phyloP scores from a whole-genome alignment of 2,329 filamentous ascomycete species.

The Hypoxylon rubiginosum region DNA sequence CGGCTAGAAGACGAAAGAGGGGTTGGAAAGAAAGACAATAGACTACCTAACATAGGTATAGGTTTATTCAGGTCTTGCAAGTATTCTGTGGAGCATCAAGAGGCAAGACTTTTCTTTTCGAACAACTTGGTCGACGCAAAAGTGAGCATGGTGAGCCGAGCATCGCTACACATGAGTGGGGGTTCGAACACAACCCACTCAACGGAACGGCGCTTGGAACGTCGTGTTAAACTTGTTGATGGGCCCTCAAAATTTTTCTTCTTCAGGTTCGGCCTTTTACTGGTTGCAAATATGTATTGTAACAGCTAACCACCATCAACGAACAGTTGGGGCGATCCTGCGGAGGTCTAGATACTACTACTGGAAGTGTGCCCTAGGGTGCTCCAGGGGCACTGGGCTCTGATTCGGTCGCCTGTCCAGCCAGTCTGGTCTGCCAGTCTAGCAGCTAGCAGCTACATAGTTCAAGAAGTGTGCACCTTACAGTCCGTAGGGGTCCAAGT shows the following conservation, averaged over 20 bases:
- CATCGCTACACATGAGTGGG: conserved; percentile 29
- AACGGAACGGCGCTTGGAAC: conserved; percentile 8
- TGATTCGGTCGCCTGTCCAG: conserved; percentile 39
- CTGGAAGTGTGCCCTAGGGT: conserved; percentile 1
- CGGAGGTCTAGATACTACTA: conserved; percentile 19
- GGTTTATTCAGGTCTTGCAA: conserved; percentile 17
- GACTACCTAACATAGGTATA: background rate
- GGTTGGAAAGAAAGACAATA: conserved; percentile 21
- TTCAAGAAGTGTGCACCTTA: conserved; percentile 1
- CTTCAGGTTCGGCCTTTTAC: background rate
- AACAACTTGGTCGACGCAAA: conserved; percentile 23
- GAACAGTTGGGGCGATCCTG: conserved; percentile 29
- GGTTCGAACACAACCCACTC: conserved; percentile 24
- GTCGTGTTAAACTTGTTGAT: conserved; percentile 6
- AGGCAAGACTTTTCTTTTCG: conserved; percentile 21
- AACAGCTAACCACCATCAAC: conserved; percentile 21
- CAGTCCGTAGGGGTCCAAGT: conserved; percentile 36
- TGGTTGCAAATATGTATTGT: conserved; percentile 20
- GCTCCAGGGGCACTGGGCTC: conserved; percentile 18
- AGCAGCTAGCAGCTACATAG: background rate
- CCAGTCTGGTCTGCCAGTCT: background rate
- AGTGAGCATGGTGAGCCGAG: conserved; percentile 26
- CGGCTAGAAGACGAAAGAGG: conserved; percentile 34
- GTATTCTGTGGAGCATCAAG: conserved; percentile 35
- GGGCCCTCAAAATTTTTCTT: background rate